Percentiles rank a stretch among this genome's conserved stretches.
phyloP scores from a whole-genome alignment of 768 basidiomycete genomes.

The Auriscalpium microsporum region DNA sequence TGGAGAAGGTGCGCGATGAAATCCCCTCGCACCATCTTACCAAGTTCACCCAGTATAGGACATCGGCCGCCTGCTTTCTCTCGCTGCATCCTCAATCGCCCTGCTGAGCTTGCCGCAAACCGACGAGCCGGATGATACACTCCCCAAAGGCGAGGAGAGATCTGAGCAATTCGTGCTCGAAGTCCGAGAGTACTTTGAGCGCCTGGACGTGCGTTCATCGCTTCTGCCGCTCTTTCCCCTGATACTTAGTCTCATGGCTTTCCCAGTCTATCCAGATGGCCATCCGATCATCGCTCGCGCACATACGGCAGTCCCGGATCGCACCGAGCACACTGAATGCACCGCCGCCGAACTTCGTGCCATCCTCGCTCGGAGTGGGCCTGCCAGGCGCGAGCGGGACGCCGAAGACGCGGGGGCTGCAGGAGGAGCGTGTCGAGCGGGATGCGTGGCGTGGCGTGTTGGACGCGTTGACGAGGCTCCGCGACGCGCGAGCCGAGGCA shows the following conservation, averaged over 20 bases:
- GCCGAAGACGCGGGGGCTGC: constrained; percentile 49
- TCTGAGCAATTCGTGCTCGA: constrained; percentile 81
- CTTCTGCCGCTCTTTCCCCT: background rate
- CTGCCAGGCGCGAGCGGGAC: constrained; percentile 32
- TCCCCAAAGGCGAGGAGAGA: constrained; percentile 75
- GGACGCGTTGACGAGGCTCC: constrained; percentile 41
- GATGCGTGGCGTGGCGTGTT: constrained; percentile 75
- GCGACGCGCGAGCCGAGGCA: background rate
- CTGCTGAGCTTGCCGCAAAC: constrained; percentile 79
- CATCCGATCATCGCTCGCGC: constrained; percentile 71
- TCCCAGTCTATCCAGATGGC: constrained; percentile 64
- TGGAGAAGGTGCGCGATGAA: constrained; percentile 55
- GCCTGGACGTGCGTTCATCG: constrained; percentile 48
- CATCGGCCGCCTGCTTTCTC: constrained; percentile 63
- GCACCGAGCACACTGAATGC: constrained; percentile 85
- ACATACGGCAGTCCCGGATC: constrained; percentile 74
- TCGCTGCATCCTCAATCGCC: constrained; percentile 73
- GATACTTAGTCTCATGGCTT: constrained; percentile 1
- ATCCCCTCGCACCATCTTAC: background rate
- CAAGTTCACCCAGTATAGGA: constrained; percentile 38
- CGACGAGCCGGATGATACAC: constrained; percentile 53
- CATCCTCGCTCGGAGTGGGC: constrained; percentile 72
- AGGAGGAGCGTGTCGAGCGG: constrained; percentile 67
- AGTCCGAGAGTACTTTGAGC: constrained; percentile 80
- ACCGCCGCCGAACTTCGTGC: constrained; percentile 62